Percentiles rank a stretch among this genome's conserved stretches.
Conservation (phyloP, 2,329 filamentous ascomycete genomes). For the Calcarisporium arbuscula region DNA sequence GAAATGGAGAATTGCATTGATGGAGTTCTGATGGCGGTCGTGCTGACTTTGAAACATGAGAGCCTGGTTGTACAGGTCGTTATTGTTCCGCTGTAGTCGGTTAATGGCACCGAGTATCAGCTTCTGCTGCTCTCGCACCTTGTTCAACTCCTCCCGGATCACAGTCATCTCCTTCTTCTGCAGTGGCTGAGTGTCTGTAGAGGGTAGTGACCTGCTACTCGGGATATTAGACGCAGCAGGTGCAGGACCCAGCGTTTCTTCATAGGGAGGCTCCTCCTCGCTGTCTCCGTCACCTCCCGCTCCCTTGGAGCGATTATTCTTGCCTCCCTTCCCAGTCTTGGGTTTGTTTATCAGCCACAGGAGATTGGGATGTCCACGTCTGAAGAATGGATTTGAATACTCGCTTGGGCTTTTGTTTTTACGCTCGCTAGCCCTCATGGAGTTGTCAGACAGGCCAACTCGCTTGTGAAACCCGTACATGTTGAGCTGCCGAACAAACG, state of each 20-base stretch:
- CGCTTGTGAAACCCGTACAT: slow-evolving; percentile 99
- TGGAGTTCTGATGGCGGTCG: slow-evolving; percentile 95
- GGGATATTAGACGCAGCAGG: slow-evolving; percentile 14
- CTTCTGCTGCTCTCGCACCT: slow-evolving; percentile 79
- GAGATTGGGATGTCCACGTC: slow-evolving; percentile 83
- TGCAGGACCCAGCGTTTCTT: slow-evolving; percentile 28
- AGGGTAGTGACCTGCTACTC: slow-evolving; percentile 28
- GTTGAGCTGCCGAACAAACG: slow-evolving; percentile 90
- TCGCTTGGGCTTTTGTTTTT: slow-evolving; percentile 98
- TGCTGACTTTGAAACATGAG: slow-evolving; percentile 85
- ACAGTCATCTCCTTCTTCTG: slow-evolving; percentile 69
- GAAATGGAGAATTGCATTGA: slow-evolving; percentile 97
- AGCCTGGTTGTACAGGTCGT: slow-evolving; percentile 81
- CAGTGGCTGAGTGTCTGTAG: slow-evolving; percentile 40
- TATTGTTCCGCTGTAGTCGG: slow-evolving; percentile 77
- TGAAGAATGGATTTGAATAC: slow-evolving; percentile 96
- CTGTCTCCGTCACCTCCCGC: slow-evolving; percentile 68
- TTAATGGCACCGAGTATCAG: slow-evolving; percentile 79
- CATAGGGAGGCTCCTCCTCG: slow-evolving; percentile 40
- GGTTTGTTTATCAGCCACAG: slow-evolving; percentile 97
- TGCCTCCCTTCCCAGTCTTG: slow-evolving; percentile 61
- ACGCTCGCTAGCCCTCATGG: slow-evolving; percentile 92
- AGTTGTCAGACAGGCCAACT: slow-evolving; percentile 89
- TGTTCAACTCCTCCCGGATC: slow-evolving; percentile 73
- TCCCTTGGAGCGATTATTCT: too few species aligned